These are phyloP conservation scores for Geranium brycei DNA, from an alignment of 345 rosid genomes.

Conservation along the genomic window DNA sequence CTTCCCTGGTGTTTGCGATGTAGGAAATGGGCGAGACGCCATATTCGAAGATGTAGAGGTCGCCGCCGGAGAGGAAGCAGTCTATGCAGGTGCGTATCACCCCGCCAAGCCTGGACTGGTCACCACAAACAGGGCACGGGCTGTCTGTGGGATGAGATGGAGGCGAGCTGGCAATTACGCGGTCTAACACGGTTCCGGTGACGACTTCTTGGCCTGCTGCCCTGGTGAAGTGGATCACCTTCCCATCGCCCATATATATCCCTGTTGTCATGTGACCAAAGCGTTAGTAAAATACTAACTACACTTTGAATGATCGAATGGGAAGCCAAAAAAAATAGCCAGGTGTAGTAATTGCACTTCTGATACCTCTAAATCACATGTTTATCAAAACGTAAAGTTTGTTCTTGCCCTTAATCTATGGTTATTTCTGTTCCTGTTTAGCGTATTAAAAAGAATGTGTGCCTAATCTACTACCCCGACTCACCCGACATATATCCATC, in stretches of 20 bases:
- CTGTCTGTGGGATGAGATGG: constrained; percentile 24
- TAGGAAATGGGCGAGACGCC: constrained; percentile 30
- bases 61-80: constrained; percentile 53
- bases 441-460: too few relatives aligned
- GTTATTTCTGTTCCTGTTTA: too few relatives aligned
- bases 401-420: too few relatives aligned
- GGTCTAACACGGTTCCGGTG: constrained; percentile 51
- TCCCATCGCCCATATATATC: constrained; percentile 48
- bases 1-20: constrained; percentile 55
- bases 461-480: too few relatives aligned
- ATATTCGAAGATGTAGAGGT: constrained; percentile 50
- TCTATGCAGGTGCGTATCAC: constrained; percentile 57
- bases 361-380: too few relatives aligned
- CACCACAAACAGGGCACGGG: constrained; percentile 47
- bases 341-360: too few relatives aligned
- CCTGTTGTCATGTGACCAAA: constrained; percentile 22
- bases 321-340: too few relatives aligned
- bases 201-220: constrained; percentile 52
- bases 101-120: constrained; percentile 30
- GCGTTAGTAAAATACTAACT: not conserved
- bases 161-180: constrained; percentile 32
- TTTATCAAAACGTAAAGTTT: too few relatives aligned
- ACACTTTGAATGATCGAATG: not conserved
- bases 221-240: constrained; percentile 67
- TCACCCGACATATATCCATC: too few relatives aligned